Evolutionary conservation across 805 yeast genomes (phyloP).

Genomic region (Starmera dryadoides): DNA sequence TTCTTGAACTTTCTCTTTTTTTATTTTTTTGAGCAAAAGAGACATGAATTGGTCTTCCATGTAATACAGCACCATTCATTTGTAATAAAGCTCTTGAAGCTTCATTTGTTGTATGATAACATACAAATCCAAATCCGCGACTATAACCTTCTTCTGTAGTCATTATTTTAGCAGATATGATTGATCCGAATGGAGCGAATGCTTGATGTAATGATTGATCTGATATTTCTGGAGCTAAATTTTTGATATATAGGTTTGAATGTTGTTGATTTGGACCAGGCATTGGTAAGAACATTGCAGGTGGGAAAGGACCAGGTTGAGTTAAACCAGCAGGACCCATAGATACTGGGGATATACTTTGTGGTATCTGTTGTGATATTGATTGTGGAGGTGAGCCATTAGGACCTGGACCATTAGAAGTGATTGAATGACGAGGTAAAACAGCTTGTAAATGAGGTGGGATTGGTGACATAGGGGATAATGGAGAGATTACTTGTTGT

Average conservation of each 20-base stretch:
- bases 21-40: slow-evolving; percentile 72
- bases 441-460: neutral
- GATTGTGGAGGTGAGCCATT: no score
- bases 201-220: slow-evolving; percentile 39
- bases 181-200: slow-evolving; percentile 40
- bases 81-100: slow-evolving; percentile 61
- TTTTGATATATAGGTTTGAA: slow-evolving; percentile 62
- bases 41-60: slow-evolving; percentile 50
- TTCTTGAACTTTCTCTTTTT: slow-evolving; percentile 29
- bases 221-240: slow-evolving; percentile 41
- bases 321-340: slow-evolving; percentile 2
- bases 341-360: no score
- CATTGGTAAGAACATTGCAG: slow-evolving; percentile 21
- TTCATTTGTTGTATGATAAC: slow-evolving; percentile 51
- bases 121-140: slow-evolving; percentile 74
- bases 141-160: slow-evolving; percentile 34
- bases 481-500: no score
- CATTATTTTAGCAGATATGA: slow-evolving; percentile 46
- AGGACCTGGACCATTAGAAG: neutral
- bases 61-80: slow-evolving; percentile 50
- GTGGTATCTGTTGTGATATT: no score
- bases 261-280: slow-evolving; percentile 49
- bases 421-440: neutral
- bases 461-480: neutral
- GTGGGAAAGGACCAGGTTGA: slow-evolving; percentile 1